phyloP scores from a whole-genome alignment of 345 rosid genomes.

The Trapa incisa region DNA sequence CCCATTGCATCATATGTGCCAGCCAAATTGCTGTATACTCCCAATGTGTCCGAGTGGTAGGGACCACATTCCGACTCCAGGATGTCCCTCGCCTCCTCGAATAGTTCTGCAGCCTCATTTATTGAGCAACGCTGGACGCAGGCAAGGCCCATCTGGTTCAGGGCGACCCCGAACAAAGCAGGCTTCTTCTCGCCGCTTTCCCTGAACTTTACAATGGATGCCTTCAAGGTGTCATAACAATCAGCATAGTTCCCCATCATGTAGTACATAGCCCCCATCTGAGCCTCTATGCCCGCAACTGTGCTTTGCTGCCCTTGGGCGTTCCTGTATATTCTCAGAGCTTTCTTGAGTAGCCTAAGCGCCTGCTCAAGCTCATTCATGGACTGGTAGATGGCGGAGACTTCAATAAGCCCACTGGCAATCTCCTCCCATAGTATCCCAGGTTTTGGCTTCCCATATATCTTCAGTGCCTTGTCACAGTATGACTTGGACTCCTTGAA shows the following conservation, averaged over 20 bases:
- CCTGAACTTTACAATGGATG: slow-evolving; percentile 53
- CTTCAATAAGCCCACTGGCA: slow-evolving; percentile 67
- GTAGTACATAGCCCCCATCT: slow-evolving; percentile 81
- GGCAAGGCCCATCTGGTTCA: slow-evolving; percentile 89
- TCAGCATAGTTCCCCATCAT: slow-evolving; percentile 71
- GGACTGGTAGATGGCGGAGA: slow-evolving; percentile 77
- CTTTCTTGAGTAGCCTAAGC: slow-evolving; percentile 54
- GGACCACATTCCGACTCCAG: slow-evolving; percentile 83
- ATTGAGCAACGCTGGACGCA: slow-evolving; percentile 62
- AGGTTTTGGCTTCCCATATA: slow-evolving; percentile 44
- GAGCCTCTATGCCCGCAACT: slow-evolving; percentile 81
- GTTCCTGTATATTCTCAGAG: slow-evolving; percentile 42
- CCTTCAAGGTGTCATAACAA: slow-evolving; percentile 53
- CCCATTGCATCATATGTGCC: slow-evolving; percentile 99
- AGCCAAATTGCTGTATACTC: slow-evolving; percentile 85
- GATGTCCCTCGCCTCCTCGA: slow-evolving; percentile 76
- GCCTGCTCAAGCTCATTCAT: slow-evolving; percentile 60
- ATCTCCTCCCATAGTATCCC: slow-evolving; percentile 59
- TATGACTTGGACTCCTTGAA: slow-evolving; percentile 65
- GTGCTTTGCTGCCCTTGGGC: slow-evolving; percentile 67
- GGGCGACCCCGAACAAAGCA: slow-evolving; percentile 60
- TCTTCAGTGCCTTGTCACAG: slow-evolving; percentile 69
- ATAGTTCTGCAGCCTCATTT: slow-evolving; percentile 78
- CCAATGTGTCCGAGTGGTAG: slow-evolving; percentile 84
- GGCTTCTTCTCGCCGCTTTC: slow-evolving; percentile 71